Percentiles rank a stretch among this genome's conserved stretches.
phyloP scores from a whole-genome alignment of 352 stramenopile species.

The Phytophthora aleatoria region DNA sequence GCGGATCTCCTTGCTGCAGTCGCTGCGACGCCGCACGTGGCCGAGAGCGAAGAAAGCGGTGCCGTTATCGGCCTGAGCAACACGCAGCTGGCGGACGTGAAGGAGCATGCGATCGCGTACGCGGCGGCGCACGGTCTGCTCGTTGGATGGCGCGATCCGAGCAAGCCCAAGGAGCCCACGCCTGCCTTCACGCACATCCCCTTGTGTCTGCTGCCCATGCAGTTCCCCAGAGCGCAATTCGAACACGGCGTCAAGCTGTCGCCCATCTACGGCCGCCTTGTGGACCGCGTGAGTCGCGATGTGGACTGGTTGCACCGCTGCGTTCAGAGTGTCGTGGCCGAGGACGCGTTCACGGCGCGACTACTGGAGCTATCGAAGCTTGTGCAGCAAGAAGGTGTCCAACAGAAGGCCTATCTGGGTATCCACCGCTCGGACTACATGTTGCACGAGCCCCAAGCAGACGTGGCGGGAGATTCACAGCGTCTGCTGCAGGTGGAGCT shows the following conservation, averaged over 20 bases:
- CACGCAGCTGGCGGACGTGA: conserved; percentile 51
- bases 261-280: conserved; percentile 72
- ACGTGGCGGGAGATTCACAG: conserved; percentile 44
- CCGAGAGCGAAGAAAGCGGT: conserved; percentile 29
- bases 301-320: conserved; percentile 78
- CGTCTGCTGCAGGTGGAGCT: conserved; percentile 95
- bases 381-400: conserved; percentile 67
- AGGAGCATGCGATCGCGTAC: conserved; percentile 77
- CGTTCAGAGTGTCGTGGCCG: conserved; percentile 72
- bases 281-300: conserved; percentile 84
- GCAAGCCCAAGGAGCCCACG: conserved; percentile 24
- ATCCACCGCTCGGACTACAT: conserved; percentile 96
- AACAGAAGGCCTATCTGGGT: conserved; percentile 86
- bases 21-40: conserved; percentile 23
- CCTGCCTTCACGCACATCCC: conserved; percentile 79
- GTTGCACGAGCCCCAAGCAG: conserved; percentile 81
- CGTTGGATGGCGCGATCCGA: conserved; percentile 59
- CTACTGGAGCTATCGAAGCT: conserved; percentile 81
- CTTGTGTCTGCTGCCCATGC: conserved; percentile 71
- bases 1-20: conserved; percentile 56
- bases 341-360: conserved; percentile 87
- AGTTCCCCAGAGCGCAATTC: conserved; percentile 64
- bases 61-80: conserved; percentile 46
- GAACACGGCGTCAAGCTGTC: conserved; percentile 69
- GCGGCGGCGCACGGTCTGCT: conserved; percentile 76